Evolutionary conservation across 2,329 filamentous ascomycete genomes (phyloP).

Genomic region (Madurella mycetomatis): DNA sequence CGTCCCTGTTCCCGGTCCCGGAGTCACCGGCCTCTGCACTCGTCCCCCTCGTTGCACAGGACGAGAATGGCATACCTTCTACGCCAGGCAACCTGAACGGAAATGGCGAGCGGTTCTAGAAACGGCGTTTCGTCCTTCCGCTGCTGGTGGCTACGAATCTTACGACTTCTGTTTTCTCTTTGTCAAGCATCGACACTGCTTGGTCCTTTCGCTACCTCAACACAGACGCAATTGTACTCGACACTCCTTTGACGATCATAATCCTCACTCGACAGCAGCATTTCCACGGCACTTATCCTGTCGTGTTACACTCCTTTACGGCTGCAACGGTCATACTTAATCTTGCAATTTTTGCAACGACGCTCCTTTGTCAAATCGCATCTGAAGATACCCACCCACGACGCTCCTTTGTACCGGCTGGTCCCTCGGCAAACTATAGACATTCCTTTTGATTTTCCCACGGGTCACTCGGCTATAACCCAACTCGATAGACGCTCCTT

Average conservation of each 20-base stretch:
- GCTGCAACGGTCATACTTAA: constrained; percentile 26
- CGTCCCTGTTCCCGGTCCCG: constrained; percentile 42
- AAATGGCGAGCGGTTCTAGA: constrained; percentile 21
- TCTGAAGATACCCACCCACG: constrained; percentile 38
- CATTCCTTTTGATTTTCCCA: constrained; percentile 37
- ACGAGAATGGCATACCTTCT: constrained; percentile 36
- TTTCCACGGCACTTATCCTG: constrained; percentile 23
- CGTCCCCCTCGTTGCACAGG: constrained; percentile 31
- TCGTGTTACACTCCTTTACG: constrained; percentile 34
- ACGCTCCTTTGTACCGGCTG: constrained; percentile 38
- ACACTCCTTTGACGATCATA: constrained; percentile 30
- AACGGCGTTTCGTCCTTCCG: constrained; percentile 19
- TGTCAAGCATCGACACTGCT: constrained; percentile 28
- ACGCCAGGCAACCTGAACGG: constrained; percentile 36
- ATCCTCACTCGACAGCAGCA: constrained; percentile 16
- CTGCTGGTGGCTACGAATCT: constrained; percentile 15
- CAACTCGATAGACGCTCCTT: constrained; percentile 26
- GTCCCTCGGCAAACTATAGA: constrained; percentile 34
- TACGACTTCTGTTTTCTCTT: constrained; percentile 23
- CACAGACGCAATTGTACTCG: constrained; percentile 35
- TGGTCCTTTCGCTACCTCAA: constrained; percentile 24
- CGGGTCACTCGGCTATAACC: constrained; percentile 18
- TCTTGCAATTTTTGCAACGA: constrained; percentile 25
- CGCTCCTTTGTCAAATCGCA: constrained; percentile 31
- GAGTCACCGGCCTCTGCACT: constrained; percentile 41